Evolutionary conservation across 352 stramenopile species (phyloP).

Genomic region (Globisporangium echinulatum): DNA sequence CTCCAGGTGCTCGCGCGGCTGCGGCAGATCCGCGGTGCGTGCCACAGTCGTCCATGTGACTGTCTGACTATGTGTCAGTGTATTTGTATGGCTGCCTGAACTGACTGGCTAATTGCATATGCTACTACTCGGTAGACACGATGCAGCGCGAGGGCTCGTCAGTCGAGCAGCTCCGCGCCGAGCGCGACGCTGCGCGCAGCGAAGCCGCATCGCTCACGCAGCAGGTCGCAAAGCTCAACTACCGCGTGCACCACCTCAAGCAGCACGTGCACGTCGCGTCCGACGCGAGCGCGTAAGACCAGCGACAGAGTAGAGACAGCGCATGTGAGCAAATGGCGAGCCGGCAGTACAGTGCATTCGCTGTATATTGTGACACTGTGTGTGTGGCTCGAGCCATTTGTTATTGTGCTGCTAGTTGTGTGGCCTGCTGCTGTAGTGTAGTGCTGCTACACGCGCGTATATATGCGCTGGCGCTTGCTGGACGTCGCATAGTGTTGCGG

Average conservation of each 20-base stretch:
- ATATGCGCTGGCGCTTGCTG: no score
- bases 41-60: background rate
- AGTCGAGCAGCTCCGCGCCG: constrained; percentile 49
- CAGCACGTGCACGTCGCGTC: constrained; percentile 44
- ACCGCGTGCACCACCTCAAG: constrained; percentile 71
- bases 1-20: constrained; percentile 52
- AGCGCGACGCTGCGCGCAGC: constrained; percentile 46
- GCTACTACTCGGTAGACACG: constrained; percentile 29
- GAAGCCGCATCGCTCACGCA: constrained; percentile 62
- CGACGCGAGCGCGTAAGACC: constrained; percentile 10
- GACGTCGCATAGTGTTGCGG: no score
- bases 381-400: no score
- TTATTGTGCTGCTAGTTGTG: no score
- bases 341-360: no score
- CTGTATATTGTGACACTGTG: background rate
- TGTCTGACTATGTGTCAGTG: background rate
- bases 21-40: constrained; percentile 46
- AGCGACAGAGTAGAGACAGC: constrained; percentile 12
- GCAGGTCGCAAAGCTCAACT: constrained; percentile 76
- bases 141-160: constrained; percentile 59
- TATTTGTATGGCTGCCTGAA: background rate
- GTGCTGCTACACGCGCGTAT: no score
- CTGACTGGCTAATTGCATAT: background rate
- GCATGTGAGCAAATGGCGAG: no score
- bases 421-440: no score